Base-by-base conservation (phyloP, 2,329 filamentous ascomycete genomes). In the Chaetomiaceae sp. region DNA sequence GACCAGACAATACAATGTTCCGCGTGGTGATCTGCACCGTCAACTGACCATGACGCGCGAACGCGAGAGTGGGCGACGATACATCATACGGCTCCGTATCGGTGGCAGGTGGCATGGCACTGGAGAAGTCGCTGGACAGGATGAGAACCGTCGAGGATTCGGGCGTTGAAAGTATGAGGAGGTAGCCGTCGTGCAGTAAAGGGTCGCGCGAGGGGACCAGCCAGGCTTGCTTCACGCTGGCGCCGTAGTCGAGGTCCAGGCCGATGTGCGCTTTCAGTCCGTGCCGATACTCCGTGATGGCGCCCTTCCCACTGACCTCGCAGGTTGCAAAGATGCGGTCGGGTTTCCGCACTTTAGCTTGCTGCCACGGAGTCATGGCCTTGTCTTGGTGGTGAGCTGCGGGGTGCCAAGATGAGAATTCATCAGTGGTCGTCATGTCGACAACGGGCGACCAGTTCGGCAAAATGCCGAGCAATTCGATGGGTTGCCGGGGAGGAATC, bases 181-280 rank as follows among this genome's bases (percentile, higher is more conserved):
- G 62, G 46, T 66, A 66, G 1, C 64, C 51, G 2, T 42, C 12
- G 6, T 11, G 19, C 3, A 10, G 32, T 11, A n/a, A 61, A n/a
- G 57, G 50, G 6, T 60, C 57, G n/a, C 36, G 27, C 8, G 50
- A 55, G 1, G 61, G 63, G 26, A 83, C 69, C 11, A 73, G 65
- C 78, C 79, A 83, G 14, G 70, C 73, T 38, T 72, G 67, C 41
- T 69, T 73, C 26, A 79, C 69, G 2, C 70, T 67, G 6, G 67
- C 66, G 7, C 65, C 66, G 35, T 71, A 74, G 18, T 77, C 73
- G 10, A 81, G 66, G 18, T 80, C 75, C 5, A 79, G 57, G 1
- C 76, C 79, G 53, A 87, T 78, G 46, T 76, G 79, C 15, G 84
- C 86, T 57, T 85, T 79, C 22, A 87, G 66, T 4, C 87, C 86